Evolutionary conservation across 2,329 filamentous ascomycete genomes (phyloP), one percentile per base, ranked within the genome.

Genomic region (Endoconidiophora polonica): DNA sequence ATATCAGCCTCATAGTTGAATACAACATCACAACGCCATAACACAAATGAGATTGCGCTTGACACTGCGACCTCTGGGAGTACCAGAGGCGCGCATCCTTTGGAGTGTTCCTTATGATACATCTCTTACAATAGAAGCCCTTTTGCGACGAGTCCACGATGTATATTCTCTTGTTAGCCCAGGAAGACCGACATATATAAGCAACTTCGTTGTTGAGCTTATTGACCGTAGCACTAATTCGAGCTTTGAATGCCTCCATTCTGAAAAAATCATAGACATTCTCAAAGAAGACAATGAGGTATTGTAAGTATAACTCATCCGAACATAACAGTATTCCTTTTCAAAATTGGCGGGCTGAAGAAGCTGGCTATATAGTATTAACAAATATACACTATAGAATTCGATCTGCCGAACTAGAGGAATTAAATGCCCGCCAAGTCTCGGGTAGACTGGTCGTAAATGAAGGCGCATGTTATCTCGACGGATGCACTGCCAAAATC

Each of bases 161-260:
- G 29, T 33, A 33, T 33, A 33, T 33, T 12, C 29, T 33, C 29
- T 33, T 33, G 29, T 33, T 4, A 33, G 29, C 2, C 9, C 9
- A 33, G 29, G 29, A 5, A 9, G 29, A 2, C 7, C 9, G 12
- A 12, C 9, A 33, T 33, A 10, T 12, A 33, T 94, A 3, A 88
- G 95, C 59, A 86, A 95, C 61, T 96, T 96, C 63, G 76, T 76
- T 6, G 85, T 94, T 26, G 84, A 93, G 63, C 71, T 94, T 3
- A 63, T 64, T 18, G 70, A 73, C 50, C 58, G 59, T 24, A 64
- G 67, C 37, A 73, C 72, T n/a, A 68, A 65, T 16, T 78, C 75
- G 43, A 5, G 29, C 29, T 95, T 85, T 56, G 90, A 96, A 65
- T 91, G 86, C 58, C 66, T 95, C 51, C 90, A 95, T 65, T 96